phyloP scores from a whole-genome alignment of 345 rosid genomes.

The Punica granatum region DNA sequence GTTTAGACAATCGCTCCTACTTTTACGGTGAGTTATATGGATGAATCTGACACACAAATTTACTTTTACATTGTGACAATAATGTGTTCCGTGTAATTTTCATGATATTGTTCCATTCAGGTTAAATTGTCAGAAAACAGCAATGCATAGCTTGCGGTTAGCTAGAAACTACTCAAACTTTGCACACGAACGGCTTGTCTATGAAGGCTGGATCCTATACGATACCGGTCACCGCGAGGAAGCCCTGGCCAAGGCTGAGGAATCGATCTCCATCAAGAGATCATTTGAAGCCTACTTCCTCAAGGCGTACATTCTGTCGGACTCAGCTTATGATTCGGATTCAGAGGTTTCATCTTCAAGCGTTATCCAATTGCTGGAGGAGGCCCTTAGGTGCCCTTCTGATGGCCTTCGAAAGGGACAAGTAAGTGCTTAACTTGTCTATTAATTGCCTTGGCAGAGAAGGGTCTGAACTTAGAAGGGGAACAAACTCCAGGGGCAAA shows the following conservation, averaged over 20 bases:
- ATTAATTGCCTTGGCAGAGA: background rate
- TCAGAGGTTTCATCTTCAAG: conserved; percentile 32
- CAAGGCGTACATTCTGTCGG: conserved; percentile 86
- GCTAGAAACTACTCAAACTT: conserved; percentile 81
- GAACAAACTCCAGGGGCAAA: background rate
- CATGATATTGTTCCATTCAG: conserved; percentile 17
- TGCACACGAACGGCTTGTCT: conserved; percentile 83
- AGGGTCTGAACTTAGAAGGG: background rate
- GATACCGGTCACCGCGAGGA: conserved; percentile 95
- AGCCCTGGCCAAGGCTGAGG: conserved; percentile 89
- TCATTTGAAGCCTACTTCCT: conserved; percentile 98
- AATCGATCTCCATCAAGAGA: conserved; percentile 75
- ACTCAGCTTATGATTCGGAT: conserved; percentile 54
- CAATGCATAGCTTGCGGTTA: conserved; percentile 79
- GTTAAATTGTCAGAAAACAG: conserved; percentile 91
- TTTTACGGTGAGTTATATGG: conserved; percentile 51
- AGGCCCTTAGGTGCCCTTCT: conserved; percentile 93
- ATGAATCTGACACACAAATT: background rate
- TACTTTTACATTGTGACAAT: too few species aligned
- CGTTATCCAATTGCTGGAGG: conserved; percentile 77
- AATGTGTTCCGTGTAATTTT: background rate
- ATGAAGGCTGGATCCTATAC: conserved; percentile 93
- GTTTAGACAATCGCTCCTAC: conserved; percentile 89
- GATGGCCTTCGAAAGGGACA: conserved; percentile 99
- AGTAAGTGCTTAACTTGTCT: conserved; percentile 29